Evolutionary conservation across 106 monocot genomes (phyloP).

Genomic region (Gastrodia elata): DNA sequence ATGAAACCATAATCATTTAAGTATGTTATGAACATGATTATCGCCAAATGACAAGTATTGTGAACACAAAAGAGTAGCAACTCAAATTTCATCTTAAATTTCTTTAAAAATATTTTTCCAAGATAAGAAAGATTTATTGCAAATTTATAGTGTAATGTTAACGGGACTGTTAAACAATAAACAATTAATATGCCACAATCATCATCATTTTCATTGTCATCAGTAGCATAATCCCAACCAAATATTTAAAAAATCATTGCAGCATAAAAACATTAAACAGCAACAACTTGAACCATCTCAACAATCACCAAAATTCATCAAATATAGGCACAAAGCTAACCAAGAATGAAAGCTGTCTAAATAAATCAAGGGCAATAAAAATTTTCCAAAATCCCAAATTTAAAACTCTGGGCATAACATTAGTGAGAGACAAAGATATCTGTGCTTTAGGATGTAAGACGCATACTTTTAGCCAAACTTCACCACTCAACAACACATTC

Average conservation of each 20-base stretch:
- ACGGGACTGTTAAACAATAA: neutral
- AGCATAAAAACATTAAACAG: neutral
- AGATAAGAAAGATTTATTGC: neutral
- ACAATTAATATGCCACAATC: neutral
- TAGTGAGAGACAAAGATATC: neutral
- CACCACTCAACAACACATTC: neutral
- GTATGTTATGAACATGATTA: neutral
- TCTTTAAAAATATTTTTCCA: neutral
- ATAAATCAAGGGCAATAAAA: neutral
- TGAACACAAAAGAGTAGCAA: neutral
- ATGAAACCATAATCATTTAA: neutral
- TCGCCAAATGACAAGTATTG: neutral
- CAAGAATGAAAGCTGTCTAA: neutral
- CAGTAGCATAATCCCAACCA: neutral
- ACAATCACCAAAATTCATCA: neutral
- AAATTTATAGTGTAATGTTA: neutral
- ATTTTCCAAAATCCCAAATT: neutral
- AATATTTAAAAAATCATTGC: neutral
- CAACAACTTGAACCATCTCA: neutral
- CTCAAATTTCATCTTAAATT: slow-evolving; percentile 5
- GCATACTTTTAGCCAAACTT: neutral
- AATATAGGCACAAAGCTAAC: neutral
- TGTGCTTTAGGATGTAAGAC: neutral
- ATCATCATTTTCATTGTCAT: neutral
- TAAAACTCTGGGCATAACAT: neutral